Percentiles rank a stretch among this genome's conserved stretches.
Conservation (phyloP, 805 yeast species). For the Sporopachydermia quercuum region DNA sequence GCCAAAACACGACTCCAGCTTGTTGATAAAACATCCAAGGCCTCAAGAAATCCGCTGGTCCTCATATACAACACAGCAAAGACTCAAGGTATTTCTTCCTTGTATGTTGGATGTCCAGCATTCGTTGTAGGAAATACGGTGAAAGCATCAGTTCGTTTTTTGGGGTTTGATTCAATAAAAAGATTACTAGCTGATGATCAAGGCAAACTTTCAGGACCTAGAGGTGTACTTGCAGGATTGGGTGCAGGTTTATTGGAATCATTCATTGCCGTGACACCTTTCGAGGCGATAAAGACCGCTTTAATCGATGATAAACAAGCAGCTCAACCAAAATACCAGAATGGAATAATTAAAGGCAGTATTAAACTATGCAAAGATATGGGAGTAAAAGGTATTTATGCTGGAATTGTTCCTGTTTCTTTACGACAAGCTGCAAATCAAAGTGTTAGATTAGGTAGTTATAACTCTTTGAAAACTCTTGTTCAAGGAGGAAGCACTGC, state of each 20-base stretch:
- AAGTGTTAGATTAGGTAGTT: slow-evolving; percentile 87
- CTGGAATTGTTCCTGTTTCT: slow-evolving; percentile 86
- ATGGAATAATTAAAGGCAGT: slow-evolving; percentile 46
- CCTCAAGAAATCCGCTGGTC: slow-evolving; percentile 72
- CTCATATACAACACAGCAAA: slow-evolving; percentile 62
- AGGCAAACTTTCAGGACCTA: slow-evolving; percentile 76
- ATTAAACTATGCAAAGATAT: slow-evolving; percentile 53
- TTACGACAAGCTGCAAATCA: slow-evolving; percentile 92
- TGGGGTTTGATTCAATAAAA: slow-evolving; percentile 85
- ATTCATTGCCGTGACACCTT: slow-evolving; percentile 89
- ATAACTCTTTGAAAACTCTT: slow-evolving; percentile 70
- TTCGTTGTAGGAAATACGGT: slow-evolving; percentile 92
- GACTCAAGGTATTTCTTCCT: slow-evolving; percentile 61
- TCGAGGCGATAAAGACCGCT: slow-evolving; percentile 92
- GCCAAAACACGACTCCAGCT: slow-evolving; percentile 90
- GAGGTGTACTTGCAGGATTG: slow-evolving; percentile 93
- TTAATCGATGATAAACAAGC: slow-evolving; percentile 85
- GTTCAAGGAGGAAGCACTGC: slow-evolving; percentile 62
- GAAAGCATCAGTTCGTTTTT: slow-evolving; percentile 88
- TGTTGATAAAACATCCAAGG: slow-evolving; percentile 41
- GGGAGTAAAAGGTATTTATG: slow-evolving; percentile 73
- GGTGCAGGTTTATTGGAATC: slow-evolving; percentile 94
- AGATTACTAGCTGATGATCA: slow-evolving; percentile 60
- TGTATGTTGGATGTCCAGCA: slow-evolving; percentile 94
- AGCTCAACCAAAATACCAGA: slow-evolving; percentile 61